A percentile compares a stretch with the other conserved stretches of the same genome.
phyloP scores from a whole-genome alignment of 768 basidiomycete species.

The Phanerochaete carnosa region DNA sequence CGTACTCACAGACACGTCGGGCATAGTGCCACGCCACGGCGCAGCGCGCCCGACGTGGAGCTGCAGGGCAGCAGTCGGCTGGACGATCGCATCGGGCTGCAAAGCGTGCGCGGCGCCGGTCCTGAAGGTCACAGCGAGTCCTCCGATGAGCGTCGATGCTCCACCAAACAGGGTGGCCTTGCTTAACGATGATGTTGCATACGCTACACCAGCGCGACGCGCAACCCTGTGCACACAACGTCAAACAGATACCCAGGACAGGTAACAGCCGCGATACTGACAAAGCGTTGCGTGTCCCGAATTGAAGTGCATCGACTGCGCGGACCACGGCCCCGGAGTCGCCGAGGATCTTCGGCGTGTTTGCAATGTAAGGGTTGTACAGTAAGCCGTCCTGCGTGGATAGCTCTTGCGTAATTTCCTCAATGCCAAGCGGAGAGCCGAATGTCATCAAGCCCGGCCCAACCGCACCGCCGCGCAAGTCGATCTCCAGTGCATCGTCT shows the following conservation, averaged over 20 bases:
- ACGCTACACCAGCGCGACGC: conserved; percentile 51
- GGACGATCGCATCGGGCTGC: conserved; percentile 38
- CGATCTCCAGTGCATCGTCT: conserved; percentile 30
- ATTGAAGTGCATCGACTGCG: conserved; percentile 74
- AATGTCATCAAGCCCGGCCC: conserved; percentile 68
- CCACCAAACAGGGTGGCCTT: conserved; percentile 20
- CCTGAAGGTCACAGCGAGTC: conserved; percentile 42
- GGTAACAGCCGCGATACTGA: conserved; percentile 38
- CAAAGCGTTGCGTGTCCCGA: conserved; percentile 68
- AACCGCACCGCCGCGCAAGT: conserved; percentile 71
- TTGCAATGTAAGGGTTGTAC: conserved; percentile 48
- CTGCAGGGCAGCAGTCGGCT: conserved; percentile 43
- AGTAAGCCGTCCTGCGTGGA: conserved; percentile 68
- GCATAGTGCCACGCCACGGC: conserved; percentile 1
- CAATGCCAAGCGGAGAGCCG: conserved; percentile 68
- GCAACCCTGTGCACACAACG: conserved; percentile 45
- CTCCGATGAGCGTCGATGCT: conserved; percentile 31
- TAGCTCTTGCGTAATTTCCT: conserved; percentile 63
- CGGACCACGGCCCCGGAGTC: conserved; percentile 51
- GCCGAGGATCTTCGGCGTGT: conserved; percentile 47
- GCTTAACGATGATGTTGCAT: conserved; percentile 36
- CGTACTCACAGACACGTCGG: conserved; percentile 63
- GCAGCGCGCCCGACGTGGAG: conserved; percentile 33
- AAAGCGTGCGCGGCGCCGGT: conserved; percentile 38
- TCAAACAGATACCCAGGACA: neutral